Percentiles rank a stretch among this genome's conserved stretches.
Conservation (phyloP, 441 rosid species). For the Euphorbia schlechtendalii region DNA sequence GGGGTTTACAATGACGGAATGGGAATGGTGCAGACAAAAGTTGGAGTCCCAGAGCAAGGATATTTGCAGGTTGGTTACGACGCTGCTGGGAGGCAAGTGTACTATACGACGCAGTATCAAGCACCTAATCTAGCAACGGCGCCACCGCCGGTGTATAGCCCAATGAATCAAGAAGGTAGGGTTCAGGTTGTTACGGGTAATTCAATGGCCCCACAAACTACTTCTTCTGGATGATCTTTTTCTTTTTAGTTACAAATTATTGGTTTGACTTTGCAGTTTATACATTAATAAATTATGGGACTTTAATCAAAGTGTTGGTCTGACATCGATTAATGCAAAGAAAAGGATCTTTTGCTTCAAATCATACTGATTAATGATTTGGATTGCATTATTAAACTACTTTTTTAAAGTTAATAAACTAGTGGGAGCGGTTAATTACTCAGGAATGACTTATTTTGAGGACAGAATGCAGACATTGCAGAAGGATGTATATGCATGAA, state of each 20-base stretch:
- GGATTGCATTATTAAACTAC: background rate
- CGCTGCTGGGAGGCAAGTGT: constrained; percentile 48
- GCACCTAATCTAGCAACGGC: constrained; percentile 16
- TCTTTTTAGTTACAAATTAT: background rate
- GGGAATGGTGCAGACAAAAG: constrained; percentile 23
- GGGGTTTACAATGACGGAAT: constrained; percentile 29
- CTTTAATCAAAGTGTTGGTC: background rate
- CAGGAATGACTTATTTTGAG: too few species aligned
- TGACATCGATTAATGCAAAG: background rate
- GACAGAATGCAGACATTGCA: too few species aligned
- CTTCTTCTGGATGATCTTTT: constrained; percentile 31
- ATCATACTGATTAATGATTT: background rate
- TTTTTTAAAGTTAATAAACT: too few species aligned
- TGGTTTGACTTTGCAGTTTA: constrained; percentile 12
- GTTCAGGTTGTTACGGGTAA: constrained; percentile 17
- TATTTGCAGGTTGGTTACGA: constrained; percentile 41
- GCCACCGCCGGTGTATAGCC: constrained; percentile 10
- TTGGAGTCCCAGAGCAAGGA: constrained; percentile 23
- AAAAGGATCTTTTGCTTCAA: background rate
- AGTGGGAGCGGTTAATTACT: too few species aligned
- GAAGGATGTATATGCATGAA: too few species aligned
- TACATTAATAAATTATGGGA: background rate
- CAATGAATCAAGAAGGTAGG: constrained; percentile 43
- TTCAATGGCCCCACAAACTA: constrained; percentile 28
- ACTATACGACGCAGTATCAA: constrained; percentile 30